phyloP scores from a whole-genome alignment of 345 rosid species.

The Cardamine chenopodiifolia region DNA sequence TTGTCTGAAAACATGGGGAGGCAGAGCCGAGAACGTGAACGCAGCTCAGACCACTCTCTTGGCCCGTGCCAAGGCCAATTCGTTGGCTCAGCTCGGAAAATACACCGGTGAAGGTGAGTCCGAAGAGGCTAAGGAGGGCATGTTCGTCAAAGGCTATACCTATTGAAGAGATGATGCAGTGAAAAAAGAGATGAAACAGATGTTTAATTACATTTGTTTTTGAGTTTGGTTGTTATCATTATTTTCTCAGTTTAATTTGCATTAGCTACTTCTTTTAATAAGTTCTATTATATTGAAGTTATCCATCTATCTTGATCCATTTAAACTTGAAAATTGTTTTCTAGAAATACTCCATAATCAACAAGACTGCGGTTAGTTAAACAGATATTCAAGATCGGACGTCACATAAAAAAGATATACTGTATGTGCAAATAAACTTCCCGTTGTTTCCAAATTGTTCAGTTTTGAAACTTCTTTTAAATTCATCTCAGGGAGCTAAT shows the following conservation, averaged over 20 bases:
- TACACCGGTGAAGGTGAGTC: constrained; percentile 91
- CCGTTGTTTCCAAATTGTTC: background rate
- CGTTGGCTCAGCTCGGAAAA: constrained; percentile 94
- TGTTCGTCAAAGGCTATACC: constrained; percentile 86
- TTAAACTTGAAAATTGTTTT: background rate
- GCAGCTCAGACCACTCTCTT: constrained; percentile 77
- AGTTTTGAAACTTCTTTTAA: background rate
- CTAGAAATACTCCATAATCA: background rate
- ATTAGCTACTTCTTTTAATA: constrained; percentile 39
- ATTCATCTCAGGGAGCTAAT: background rate
- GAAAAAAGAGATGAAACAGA: constrained; percentile 28
- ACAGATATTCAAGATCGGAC: background rate
- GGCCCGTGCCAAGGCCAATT: constrained; percentile 80
- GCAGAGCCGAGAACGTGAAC: constrained; percentile 80
- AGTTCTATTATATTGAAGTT: constrained; percentile 36
- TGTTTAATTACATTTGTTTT: constrained; percentile 24
- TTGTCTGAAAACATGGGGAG: constrained; percentile 92
- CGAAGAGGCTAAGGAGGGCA: constrained; percentile 89
- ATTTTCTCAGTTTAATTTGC: constrained; percentile 22
- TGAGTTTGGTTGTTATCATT: constrained; percentile 42
- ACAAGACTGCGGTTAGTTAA: background rate
- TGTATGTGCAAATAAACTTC: background rate
- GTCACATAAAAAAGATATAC: background rate
- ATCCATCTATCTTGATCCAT: constrained; percentile 17
- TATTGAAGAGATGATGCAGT: constrained; percentile 53